Evolutionary conservation across 345 rosid genomes (phyloP).

Genomic region (Moringa oleifera): DNA sequence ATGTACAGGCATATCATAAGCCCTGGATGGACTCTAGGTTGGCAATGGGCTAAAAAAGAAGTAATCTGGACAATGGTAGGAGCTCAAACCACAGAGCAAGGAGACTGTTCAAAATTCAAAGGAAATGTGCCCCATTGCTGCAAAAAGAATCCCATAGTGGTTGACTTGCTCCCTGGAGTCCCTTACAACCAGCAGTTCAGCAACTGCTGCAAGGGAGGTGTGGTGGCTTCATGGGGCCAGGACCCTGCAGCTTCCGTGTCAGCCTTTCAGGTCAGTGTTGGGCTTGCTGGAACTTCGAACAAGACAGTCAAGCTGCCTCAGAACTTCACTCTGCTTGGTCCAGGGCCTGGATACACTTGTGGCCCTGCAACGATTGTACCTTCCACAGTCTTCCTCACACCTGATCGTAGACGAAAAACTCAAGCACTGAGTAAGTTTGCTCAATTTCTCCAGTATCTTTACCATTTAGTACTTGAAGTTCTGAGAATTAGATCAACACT

Average conservation of each 20-base stretch:
- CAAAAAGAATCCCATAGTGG: slow-evolving; percentile 46
- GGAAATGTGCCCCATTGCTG: slow-evolving; percentile 73
- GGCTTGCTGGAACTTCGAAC: slow-evolving; percentile 71
- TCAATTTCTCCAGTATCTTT: not conserved
- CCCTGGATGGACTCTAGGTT: slow-evolving; percentile 79
- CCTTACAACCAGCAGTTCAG: slow-evolving; percentile 76
- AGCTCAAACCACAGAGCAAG: slow-evolving; percentile 80
- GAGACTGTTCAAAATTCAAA: slow-evolving; percentile 81
- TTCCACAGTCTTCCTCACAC: slow-evolving; percentile 50
- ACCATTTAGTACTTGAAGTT: not conserved
- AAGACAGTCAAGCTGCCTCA: slow-evolving; percentile 69
- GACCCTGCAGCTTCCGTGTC: slow-evolving; percentile 57
- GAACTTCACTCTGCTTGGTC: slow-evolving; percentile 68
- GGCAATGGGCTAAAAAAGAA: slow-evolving; percentile 80
- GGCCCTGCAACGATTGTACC: slow-evolving; percentile 71
- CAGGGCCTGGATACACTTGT: slow-evolving; percentile 77
- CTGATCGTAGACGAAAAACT: slow-evolving; percentile 63
- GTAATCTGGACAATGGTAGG: slow-evolving; percentile 80
- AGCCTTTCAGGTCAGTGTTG: slow-evolving; percentile 66
- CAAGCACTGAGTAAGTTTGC: slow-evolving; percentile 63
- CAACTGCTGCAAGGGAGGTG: slow-evolving; percentile 72
- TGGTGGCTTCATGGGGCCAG: slow-evolving; percentile 74
- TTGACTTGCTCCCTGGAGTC: slow-evolving; percentile 69
- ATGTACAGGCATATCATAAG: slow-evolving; percentile 51
- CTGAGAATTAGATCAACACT: not conserved